A percentile compares a stretch with the other conserved stretches of the same genome.
phyloP scores from a whole-genome alignment of 164 flowering plant genomes.

The Piper longum region DNA sequence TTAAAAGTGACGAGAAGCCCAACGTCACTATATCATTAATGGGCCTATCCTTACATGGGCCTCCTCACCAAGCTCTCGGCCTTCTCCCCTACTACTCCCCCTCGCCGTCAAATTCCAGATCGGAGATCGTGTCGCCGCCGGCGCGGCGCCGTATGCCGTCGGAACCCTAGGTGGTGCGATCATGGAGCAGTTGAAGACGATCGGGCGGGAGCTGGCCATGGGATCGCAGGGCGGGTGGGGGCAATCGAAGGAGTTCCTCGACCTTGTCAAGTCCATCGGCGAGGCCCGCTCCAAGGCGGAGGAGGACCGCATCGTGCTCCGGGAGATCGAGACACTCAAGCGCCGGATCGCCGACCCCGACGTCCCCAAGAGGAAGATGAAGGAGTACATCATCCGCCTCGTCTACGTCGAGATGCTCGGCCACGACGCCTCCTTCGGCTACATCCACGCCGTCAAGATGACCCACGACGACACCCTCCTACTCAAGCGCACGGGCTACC shows the following conservation, averaged over 20 bases:
- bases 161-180: constrained; percentile 4
- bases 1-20: too few relatives aligned
- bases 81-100: not conserved
- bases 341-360: constrained; percentile 65
- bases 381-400: constrained; percentile 86
- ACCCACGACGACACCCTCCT: constrained; percentile 67
- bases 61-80: not conserved
- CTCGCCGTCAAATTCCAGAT: too few relatives aligned
- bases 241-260: constrained; percentile 87
- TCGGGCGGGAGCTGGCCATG: constrained; percentile 99
- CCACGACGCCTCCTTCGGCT: constrained; percentile 95
- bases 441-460: constrained; percentile 98
- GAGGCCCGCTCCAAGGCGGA: constrained; percentile 96
- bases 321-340: constrained; percentile 81
- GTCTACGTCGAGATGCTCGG: constrained; percentile 95
- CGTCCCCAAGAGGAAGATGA: constrained; percentile 83
- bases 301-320: constrained; percentile 82
- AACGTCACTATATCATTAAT: too few relatives aligned
- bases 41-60: too few relatives aligned
- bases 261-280: constrained; percentile 91
- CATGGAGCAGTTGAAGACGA: constrained; percentile 90
- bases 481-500: constrained; percentile 79
- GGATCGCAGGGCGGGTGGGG: constrained; percentile 88
- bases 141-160: not conserved
- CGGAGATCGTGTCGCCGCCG: not conserved